Base-by-base conservation (phyloP, 108 stramenopile genomes). In the Nitzschia palea region DNA sequence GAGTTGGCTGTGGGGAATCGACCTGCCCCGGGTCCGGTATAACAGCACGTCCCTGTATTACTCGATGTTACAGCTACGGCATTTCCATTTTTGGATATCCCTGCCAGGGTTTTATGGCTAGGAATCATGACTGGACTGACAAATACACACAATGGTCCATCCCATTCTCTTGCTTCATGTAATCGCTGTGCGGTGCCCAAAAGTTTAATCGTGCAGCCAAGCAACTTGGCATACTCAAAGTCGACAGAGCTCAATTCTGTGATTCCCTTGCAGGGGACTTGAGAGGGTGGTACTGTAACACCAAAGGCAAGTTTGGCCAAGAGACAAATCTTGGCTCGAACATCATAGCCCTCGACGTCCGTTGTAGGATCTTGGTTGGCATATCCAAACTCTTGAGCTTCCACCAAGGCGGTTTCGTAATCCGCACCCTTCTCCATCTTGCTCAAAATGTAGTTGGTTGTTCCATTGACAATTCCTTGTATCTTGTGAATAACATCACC, bases 1-100 rank as follows among this genome's bases (percentile, higher is more conserved):
- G 86, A 83, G 67, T 97, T 97, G 34, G 96, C 96, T 2, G 95
- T 94, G n/a, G 96, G 88, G 59, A 83, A 95, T n/a, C 96, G 85
- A 3, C 96, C 96, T 6, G 94, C 89, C 2, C 96, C 96, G 4
- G 95, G 94, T 5, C 96, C 95, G 23, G 76, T 74, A 62, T 88
- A 95, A 8, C 73, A 78, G 20, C 88, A 80, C 26, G 60, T 63
- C 18, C 86, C 90, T 66, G 95, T 71, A 70, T 96, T 95, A 44
- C 73, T 69, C 36, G 85, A 85, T 29, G 77, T 73, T 44, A 95
- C 70, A 33, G 80, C 78, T 14, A 96, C 85, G 12, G 88, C 83
- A 69, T 96, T 97, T 33, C 84, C 88, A 65, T 78, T 67, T 14
- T 86, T 88, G 25, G 79, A 74, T 6, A 83, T 80, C 6, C 76